These are phyloP conservation scores for Neurospora discreta DNA, from an alignment of 495 filamentous ascomycete genomes.

Conservation along the genomic window DNA sequence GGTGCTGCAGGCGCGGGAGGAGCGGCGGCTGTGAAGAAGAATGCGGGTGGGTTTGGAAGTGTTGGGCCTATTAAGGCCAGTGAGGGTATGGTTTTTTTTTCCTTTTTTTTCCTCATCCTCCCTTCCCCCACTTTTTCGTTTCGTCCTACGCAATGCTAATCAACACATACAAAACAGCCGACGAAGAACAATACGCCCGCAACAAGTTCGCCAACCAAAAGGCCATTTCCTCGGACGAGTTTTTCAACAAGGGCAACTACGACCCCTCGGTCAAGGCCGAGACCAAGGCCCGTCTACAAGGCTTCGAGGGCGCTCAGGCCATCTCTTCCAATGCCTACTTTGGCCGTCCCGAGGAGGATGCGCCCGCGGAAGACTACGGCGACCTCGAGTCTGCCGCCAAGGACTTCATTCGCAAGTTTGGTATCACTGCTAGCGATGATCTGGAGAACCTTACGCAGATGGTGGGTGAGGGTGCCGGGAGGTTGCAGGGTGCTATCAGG, in stretches of 20 bases:
- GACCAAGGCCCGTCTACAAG: conserved; percentile 73
- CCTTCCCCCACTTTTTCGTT: too few relatives aligned
- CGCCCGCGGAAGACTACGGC: conserved; percentile 59
- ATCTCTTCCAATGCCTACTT: conserved; percentile 98
- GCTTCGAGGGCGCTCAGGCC: conserved; percentile 83
- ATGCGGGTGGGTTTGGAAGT: conserved; percentile 77
- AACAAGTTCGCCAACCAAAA: conserved; percentile 80
- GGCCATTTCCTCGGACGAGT: conserved; percentile 94
- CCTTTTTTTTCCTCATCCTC: neutral
- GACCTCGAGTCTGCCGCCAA: conserved; percentile 85
- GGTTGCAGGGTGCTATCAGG: conserved; percentile 79
- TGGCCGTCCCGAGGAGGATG: conserved; percentile 71
- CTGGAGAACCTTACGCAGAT: conserved; percentile 75
- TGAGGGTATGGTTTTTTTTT: conserved; percentile 48
- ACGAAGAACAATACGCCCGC: conserved; percentile 63
- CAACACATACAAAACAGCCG: conserved; percentile 41
- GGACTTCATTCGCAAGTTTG: conserved; percentile 90
- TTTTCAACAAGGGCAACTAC: conserved; percentile 83
- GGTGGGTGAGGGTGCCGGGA: conserved; percentile 72
- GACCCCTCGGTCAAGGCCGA: conserved; percentile 72
- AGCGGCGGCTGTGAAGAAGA: conserved; percentile 53
- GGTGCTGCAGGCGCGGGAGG: conserved; percentile 45
- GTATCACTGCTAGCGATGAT: conserved; percentile 89
- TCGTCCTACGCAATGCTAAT: too few relatives aligned
- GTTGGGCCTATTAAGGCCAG: conserved; percentile 57